These are phyloP conservation scores for Chlamydomonas urium DNA, from an alignment of 139 green algal genomes.

Conservation along the genomic window DNA sequence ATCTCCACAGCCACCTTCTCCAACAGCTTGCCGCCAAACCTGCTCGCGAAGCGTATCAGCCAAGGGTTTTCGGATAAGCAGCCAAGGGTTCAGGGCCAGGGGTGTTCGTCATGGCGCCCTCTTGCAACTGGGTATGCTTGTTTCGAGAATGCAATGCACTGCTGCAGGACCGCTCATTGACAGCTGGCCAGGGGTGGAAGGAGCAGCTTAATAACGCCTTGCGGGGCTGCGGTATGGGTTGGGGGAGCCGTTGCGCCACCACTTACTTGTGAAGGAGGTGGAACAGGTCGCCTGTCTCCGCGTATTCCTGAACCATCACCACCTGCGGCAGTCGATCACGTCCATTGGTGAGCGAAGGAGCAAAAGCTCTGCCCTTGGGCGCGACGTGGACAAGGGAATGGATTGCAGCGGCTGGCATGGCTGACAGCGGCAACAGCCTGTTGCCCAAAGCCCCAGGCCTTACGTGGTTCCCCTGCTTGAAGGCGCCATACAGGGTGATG, in stretches of 20 bases:
- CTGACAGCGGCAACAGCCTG: too few relatives aligned
- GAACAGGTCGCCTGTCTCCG: slow-evolving; percentile 42
- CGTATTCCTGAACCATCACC: slow-evolving; percentile 50
- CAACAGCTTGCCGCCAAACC: slow-evolving; percentile 38
- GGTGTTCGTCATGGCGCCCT: neutral
- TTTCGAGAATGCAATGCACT: neutral
- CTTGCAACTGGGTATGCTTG: neutral
- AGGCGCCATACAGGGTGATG: slow-evolving; percentile 47
- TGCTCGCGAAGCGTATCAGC: neutral
- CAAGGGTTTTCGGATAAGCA: too few relatives aligned
- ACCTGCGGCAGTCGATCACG: slow-evolving; percentile 30
- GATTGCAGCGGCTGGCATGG: too few relatives aligned
- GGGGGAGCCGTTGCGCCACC: neutral
- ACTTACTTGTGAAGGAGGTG: slow-evolving; percentile 37
- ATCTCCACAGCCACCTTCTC: slow-evolving; percentile 44
- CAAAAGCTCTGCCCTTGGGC: too few relatives aligned
- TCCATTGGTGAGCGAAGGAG: too few relatives aligned
- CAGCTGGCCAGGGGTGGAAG: neutral
- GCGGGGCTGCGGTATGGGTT: too few relatives aligned
- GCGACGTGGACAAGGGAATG: too few relatives aligned
- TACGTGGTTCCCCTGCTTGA: slow-evolving; percentile 44
- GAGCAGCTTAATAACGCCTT: too few relatives aligned
- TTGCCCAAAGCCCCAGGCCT: too few relatives aligned
- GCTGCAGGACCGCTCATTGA: neutral
- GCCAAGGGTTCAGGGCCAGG: neutral